Conservation (phyloP, 768 basidiomycete species). For the Leccinum variicolor region DNA sequence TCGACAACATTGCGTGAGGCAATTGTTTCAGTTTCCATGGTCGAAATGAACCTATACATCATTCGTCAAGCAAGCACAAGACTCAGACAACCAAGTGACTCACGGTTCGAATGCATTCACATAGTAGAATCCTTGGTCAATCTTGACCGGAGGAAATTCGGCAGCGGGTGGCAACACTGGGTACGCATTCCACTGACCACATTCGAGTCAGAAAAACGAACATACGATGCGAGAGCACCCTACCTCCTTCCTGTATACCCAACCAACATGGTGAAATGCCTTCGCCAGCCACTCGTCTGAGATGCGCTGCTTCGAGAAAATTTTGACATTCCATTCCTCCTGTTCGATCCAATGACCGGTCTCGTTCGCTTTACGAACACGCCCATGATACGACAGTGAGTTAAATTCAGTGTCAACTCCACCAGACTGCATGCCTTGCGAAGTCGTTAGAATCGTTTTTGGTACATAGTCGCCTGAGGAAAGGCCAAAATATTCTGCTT, state of each 20-base stretch:
- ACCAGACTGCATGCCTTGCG: slow-evolving; percentile 53
- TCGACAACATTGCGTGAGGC: slow-evolving; percentile 83
- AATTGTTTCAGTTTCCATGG: slow-evolving; percentile 93
- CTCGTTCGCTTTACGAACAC: slow-evolving; percentile 33
- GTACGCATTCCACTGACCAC: slow-evolving; percentile 74
- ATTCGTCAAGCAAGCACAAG: slow-evolving; percentile 1
- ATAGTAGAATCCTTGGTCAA: slow-evolving; percentile 81
- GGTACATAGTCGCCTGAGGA: slow-evolving; percentile 46
- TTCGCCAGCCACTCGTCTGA: slow-evolving; percentile 66
- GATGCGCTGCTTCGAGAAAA: slow-evolving; percentile 69
- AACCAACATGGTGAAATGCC: slow-evolving; percentile 71
- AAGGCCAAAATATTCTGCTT: slow-evolving; percentile 69
- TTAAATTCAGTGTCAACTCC: slow-evolving; percentile 76
- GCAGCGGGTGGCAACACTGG: slow-evolving; percentile 66
- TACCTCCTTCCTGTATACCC: slow-evolving; percentile 82
- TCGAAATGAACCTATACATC: slow-evolving; percentile 65
- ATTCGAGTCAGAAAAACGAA: slow-evolving; percentile 4
- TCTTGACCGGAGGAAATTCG: slow-evolving; percentile 72
- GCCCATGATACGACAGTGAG: slow-evolving; percentile 78
- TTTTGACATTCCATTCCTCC: slow-evolving; percentile 75
- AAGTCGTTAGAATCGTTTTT: slow-evolving; percentile 68
- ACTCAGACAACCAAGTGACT: slow-evolving; percentile 28
- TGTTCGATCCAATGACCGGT: slow-evolving; percentile 19
- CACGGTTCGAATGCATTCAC: slow-evolving; percentile 91
- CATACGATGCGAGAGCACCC: slow-evolving; percentile 3